Evolutionary conservation across 1,284 basidiomycete genomes (phyloP), one percentile per base, ranked within the genome.

Genomic region (Boletellus deceptivus): DNA sequence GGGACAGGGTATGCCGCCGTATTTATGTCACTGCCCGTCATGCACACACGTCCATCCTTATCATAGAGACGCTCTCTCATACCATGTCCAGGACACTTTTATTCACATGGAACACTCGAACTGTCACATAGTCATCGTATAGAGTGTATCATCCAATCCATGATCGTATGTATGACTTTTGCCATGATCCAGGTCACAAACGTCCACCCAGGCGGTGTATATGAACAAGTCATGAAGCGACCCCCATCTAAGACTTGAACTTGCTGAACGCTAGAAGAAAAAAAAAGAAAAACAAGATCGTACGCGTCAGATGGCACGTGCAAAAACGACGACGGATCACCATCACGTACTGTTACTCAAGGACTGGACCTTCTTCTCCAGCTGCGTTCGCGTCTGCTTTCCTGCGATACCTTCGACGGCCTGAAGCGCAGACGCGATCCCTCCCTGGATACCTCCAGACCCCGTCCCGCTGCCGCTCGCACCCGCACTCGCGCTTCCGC

Each of bases 361-460:
- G 27, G 49, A 34, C 24, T 52, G 53, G 18, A 62, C 54, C 29
- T 9, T 58, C 20, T 53, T 58, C 35, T 69, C 67, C 45, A 71
- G 14, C 27, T 60, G 57, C 18, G 20, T 29, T 13, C 66, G 47
- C 22, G 49, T 45, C 16, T 56, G 55, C 14, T 52, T 43, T 1
- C 63, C 60, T 9, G 68, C 58, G n/a, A 72, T 24, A 9, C 55
- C 54, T 29, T 68, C 67, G 2, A 71, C 46, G 2, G 47, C 55
- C 6, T 58, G 50, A 34, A 62, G 43, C 34, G 63, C 57, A n/a
- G 48, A 49, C 34, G 43, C n/a, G 4, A 52, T 31, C 0, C 46
- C 45, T 8, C 46, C 53, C 20, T 16, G 31, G 4, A 49, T 11
- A 1, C 39, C 50, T 25, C 24, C 24, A 25, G 24, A 25, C 1